phyloP scores from a whole-genome alignment of 768 basidiomycete species.

The Phallus indusiatus region DNA sequence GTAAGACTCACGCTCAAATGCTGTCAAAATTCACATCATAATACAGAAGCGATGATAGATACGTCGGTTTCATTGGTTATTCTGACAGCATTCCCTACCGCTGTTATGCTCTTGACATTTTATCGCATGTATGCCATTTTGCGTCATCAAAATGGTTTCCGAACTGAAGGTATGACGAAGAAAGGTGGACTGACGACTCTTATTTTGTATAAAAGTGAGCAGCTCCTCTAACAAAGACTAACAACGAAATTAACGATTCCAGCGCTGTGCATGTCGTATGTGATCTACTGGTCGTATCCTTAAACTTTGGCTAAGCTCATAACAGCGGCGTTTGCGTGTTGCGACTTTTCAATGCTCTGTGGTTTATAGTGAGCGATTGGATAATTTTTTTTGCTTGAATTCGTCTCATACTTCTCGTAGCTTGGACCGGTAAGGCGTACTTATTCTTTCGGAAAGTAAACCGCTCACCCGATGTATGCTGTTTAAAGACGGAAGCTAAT shows the following conservation, averaged over 20 bases:
- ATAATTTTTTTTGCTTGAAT: background rate
- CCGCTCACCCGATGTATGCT: background rate
- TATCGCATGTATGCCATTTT: background rate
- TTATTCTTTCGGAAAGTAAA: background rate
- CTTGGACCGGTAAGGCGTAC: background rate
- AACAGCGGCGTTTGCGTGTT: background rate
- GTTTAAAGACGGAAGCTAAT: background rate
- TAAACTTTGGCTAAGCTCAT: background rate
- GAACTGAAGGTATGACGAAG: background rate
- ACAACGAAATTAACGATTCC: background rate
- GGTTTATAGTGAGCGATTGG: background rate
- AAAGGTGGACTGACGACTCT: background rate
- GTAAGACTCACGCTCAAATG: background rate
- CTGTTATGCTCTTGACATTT: conserved; percentile 1
- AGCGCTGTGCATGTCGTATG: background rate
- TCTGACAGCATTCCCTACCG: background rate
- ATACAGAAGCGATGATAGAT: background rate
- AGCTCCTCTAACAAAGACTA: background rate
- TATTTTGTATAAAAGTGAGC: background rate
- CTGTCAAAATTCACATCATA: background rate
- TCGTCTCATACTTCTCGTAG: background rate
- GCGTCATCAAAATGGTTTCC: background rate
- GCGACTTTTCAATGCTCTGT: conserved; percentile 3
- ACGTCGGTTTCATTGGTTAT: background rate
- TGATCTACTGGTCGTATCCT: background rate